Conservation (phyloP, 1,284 basidiomycete species). For the Marasmius oreades region DNA sequence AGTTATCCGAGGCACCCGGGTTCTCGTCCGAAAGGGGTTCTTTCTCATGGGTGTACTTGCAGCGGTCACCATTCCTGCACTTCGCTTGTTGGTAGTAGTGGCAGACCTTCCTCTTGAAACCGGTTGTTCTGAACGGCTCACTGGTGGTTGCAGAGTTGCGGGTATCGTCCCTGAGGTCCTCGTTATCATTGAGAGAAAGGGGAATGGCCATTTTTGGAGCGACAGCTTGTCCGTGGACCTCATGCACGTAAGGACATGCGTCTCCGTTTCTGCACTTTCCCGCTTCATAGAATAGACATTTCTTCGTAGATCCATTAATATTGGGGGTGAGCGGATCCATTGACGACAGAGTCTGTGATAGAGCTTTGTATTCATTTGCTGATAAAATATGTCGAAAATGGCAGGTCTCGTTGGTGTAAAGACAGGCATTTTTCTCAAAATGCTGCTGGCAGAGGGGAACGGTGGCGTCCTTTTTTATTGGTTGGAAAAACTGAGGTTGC, state of each 20-base stretch:
- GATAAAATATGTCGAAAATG: not conserved
- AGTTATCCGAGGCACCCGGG: not conserved
- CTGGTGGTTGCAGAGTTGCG: too few relatives aligned
- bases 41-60: not conserved
- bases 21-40: not conserved
- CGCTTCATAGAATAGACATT: constrained; percentile 3
- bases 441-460: not conserved
- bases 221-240: not conserved
- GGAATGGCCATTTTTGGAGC: not conserved
- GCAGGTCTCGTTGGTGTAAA: not conserved
- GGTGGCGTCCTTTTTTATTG: not conserved
- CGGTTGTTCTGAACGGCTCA: too few relatives aligned
- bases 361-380: not conserved
- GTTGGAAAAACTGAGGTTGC: not conserved
- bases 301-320: not conserved
- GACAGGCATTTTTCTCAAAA: not conserved
- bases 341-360: not conserved
- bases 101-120: not conserved
- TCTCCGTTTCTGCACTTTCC: constrained; percentile 4
- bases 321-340: not conserved
- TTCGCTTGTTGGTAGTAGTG: not conserved
- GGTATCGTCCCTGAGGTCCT: too few relatives aligned
- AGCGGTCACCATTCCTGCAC: not conserved
- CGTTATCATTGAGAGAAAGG: too few relatives aligned
- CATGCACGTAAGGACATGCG: constrained; percentile 2